Evolutionary conservation across 2,329 filamentous ascomycete genomes (phyloP), one percentile per base, ranked within the genome.

Genomic region (Rhynchosporium agropyri): DNA sequence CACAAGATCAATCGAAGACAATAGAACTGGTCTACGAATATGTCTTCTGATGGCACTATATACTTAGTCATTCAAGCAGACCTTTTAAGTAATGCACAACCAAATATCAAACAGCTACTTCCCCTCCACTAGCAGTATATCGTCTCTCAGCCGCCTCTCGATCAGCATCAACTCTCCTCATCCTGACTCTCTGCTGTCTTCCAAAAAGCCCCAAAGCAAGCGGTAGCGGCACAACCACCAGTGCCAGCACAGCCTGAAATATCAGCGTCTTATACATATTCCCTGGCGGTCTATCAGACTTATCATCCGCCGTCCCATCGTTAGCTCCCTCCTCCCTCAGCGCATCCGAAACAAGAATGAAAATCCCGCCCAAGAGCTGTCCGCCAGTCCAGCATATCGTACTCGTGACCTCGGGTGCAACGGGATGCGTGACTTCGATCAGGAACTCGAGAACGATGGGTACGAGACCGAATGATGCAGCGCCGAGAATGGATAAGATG

Each of bases 391-490:
- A 98, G 71, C 89, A 90, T 28, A 96, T 80, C 33, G 90, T 92
- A 65, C 86, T 90, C 0, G 90, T 91, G 50, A 97, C 84, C 77
- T 96, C 94, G 0, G 95, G 93, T 46, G 87, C 89, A 31, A 96
- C 86, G 0, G 95, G 95, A 72, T 95, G 91, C 4, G 90, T 92
- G 63, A 97, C 84, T 75, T 98, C 92, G 58, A 91, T 90, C 15
- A 97, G 80, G 70, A 90, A 92, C 77, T 99, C 95, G 56, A 98
- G 83, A 5, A 87, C 90, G 43, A 97, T 84, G 3, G 95, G 95
- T 0, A 98, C 82, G 3, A 98, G 79, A 26, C 83, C 83, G 77
- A 98, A 98, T 9, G 84, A 87, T 0, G 91, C 79, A 1, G 92
- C 92, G 50, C 95, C 95, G 3, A 97, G 80, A 15, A 96, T 66